These are phyloP conservation scores for Plasmodium inui DNA, from an alignment of 169 alveolate genomes.

Conservation along the genomic window DNA sequence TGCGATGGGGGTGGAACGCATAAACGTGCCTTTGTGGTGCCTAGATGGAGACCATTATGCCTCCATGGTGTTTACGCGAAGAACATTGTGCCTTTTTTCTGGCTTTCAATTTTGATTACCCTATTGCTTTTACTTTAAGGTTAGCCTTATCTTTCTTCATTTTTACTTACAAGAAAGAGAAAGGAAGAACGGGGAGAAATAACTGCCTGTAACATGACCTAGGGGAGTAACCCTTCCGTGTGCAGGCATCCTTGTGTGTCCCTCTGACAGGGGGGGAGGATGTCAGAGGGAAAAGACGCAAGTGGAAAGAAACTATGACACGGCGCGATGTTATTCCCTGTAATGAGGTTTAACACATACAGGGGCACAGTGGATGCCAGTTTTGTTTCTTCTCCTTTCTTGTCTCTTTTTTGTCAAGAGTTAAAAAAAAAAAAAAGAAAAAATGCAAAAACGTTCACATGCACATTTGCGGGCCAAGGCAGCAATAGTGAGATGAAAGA, in stretches of 20 bases:
- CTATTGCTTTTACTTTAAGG: slow-evolving; percentile 36
- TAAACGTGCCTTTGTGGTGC: background rate
- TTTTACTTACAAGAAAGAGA: background rate
- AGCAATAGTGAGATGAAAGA: background rate
- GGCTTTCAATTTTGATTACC: slow-evolving; percentile 10
- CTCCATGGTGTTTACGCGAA: background rate
- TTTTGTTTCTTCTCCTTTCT: background rate
- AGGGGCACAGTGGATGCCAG: background rate
- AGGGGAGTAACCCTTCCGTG: background rate
- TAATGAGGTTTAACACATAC: background rate
- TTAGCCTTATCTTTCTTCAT: slow-evolving; percentile 21
- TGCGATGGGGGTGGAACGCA: background rate
- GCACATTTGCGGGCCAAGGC: slow-evolving; percentile 1
- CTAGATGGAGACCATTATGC: background rate
- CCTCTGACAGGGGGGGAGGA: background rate
- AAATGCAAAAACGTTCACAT: background rate
- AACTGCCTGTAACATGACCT: background rate
- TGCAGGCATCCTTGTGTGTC: background rate
- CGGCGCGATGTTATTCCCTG: background rate
- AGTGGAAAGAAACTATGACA: background rate
- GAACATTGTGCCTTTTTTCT: background rate
- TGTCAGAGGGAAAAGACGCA: background rate
- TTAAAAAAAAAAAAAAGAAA: slow-evolving; percentile 4
- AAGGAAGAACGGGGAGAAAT: background rate
- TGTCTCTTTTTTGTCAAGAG: slow-evolving; percentile 6